A percentile compares a stretch with the other conserved stretches of the same genome.
These are phyloP conservation scores for Reutealis trisperma DNA, from an alignment of 345 rosid genomes.

Conservation along the genomic window DNA sequence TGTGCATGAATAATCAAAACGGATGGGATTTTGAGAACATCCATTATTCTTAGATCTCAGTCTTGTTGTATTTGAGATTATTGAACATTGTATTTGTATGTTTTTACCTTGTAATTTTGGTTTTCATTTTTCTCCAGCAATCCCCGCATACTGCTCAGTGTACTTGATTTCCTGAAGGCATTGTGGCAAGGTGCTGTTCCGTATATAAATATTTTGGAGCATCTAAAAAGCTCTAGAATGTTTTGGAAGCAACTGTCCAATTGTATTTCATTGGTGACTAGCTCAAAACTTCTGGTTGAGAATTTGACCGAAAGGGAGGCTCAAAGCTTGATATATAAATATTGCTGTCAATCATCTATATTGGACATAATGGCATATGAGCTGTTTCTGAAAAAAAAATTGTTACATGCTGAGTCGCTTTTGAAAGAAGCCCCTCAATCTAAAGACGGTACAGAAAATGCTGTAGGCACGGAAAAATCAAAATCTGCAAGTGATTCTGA, in stretches of 20 bases:
- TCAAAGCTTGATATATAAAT: conserved; percentile 47
- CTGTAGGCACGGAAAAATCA: conserved; percentile 31
- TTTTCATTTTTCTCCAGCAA: conserved; percentile 50
- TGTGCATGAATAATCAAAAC: neutral
- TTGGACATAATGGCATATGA: conserved; percentile 82
- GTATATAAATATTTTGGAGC: conserved; percentile 52
- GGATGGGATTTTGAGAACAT: no score
- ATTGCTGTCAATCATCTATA: conserved; percentile 65
- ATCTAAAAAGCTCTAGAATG: conserved; percentile 49
- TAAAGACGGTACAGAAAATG: conserved; percentile 36
- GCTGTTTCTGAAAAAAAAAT: conserved; percentile 72
- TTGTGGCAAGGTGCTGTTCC: conserved; percentile 93
- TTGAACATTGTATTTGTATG: conserved; percentile 10
- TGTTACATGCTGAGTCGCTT: conserved; percentile 58
- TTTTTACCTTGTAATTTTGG: neutral
- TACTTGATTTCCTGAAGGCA: conserved; percentile 73
- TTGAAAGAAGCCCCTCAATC: conserved; percentile 33
- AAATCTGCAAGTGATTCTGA: conserved; percentile 37
- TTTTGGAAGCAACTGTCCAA: conserved; percentile 71
- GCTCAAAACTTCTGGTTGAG: conserved; percentile 41
- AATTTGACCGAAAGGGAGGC: conserved; percentile 45
- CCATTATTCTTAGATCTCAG: neutral
- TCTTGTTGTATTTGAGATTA: neutral
- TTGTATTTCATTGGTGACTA: conserved; percentile 41
- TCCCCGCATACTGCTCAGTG: conserved; percentile 50